Base-by-base conservation (phyloP, 768 basidiomycete species). In the Phaeolepiota aurea region DNA sequence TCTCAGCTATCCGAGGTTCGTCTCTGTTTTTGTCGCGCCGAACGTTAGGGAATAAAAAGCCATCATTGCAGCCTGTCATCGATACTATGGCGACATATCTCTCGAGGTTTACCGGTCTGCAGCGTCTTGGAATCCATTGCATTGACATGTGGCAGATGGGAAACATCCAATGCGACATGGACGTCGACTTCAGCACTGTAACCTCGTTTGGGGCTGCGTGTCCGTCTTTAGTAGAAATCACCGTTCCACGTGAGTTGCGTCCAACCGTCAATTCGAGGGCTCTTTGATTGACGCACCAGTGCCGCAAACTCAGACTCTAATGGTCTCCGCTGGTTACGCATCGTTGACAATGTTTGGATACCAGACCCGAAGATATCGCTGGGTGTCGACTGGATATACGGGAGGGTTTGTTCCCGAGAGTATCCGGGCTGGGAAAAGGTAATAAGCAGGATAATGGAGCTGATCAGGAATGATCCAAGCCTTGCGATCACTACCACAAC, bases 141-240 rank as follows among this genome's bases (percentile, higher is more conserved):
- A 49, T 65, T 20, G 56, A 61, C 36, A 55, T 54, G 13, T 63
- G 54, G 54, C 48, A 57, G 28, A 56, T 57, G 42, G 56, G 49
- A 7, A 46, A 54, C 19, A 34, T 59, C 19, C 32, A 51, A 5
- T 57, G 54, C 25, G 48, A 52, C 22, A 50, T 64, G 45, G 63
- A 68, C 35, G 43, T 53, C 5, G 65, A 66, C 23, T 63, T 62
- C 43, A 42, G 48, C 2, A 63, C 60, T 2, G 63, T 64, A 16
- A 61, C 58, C 3, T 47, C 52, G n/a, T 68, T 63, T 62, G 65
- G 66, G 2, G 47, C 44, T 12, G 59, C 51, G 3, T 68, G 66
- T 37, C 53, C 57, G 4, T 59, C 61, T 4, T 57, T 68, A 16
- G 34, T 47, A 18, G 57, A 65, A 25, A 65, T 65, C 28, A 53